A percentile compares a stretch with the other conserved stretches of the same genome.
Conservation (phyloP, 1,284 basidiomycete species). For the Puccinia sorghi region DNA sequence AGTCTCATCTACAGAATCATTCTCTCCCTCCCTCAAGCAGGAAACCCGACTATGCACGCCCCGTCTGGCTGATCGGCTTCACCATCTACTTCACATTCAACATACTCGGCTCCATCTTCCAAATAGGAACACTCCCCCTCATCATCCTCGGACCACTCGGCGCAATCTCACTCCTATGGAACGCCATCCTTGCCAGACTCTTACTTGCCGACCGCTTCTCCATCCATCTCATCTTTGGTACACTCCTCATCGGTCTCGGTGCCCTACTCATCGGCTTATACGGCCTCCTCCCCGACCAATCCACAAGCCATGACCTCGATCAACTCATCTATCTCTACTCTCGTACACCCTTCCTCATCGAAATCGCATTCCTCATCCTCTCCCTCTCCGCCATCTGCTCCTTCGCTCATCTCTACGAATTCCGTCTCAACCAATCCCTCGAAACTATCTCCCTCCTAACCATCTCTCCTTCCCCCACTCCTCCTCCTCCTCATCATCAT, state of each 20-base stretch:
- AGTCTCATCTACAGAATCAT: constrained; percentile 87
- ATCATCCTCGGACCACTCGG: constrained; percentile 87
- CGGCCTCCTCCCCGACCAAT: constrained; percentile 86
- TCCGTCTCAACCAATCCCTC: constrained; percentile 15
- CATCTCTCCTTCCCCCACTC: neutral
- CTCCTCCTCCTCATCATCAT: no score
- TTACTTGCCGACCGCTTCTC: constrained; percentile 85
- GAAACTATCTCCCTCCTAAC: constrained; percentile 30
- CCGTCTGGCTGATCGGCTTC: constrained; percentile 84
- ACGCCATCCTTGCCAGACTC: constrained; percentile 84
- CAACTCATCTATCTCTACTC: constrained; percentile 78
- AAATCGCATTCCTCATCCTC: constrained; percentile 73
- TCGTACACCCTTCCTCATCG: constrained; percentile 75
- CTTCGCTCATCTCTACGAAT: constrained; percentile 61
- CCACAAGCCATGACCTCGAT: constrained; percentile 71
- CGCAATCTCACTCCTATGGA: constrained; percentile 81
- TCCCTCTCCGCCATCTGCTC: constrained; percentile 67
- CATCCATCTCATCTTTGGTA: constrained; percentile 76
- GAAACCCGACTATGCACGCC: constrained; percentile 72
- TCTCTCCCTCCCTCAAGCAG: constrained; percentile 67
- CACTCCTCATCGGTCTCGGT: constrained; percentile 80
- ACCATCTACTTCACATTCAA: constrained; percentile 68
- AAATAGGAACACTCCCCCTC: constrained; percentile 89
- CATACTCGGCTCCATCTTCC: constrained; percentile 85
- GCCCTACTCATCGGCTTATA: constrained; percentile 88